Conservation (phyloP, 345 rosid genomes). For the Camelina sativa region DNA sequence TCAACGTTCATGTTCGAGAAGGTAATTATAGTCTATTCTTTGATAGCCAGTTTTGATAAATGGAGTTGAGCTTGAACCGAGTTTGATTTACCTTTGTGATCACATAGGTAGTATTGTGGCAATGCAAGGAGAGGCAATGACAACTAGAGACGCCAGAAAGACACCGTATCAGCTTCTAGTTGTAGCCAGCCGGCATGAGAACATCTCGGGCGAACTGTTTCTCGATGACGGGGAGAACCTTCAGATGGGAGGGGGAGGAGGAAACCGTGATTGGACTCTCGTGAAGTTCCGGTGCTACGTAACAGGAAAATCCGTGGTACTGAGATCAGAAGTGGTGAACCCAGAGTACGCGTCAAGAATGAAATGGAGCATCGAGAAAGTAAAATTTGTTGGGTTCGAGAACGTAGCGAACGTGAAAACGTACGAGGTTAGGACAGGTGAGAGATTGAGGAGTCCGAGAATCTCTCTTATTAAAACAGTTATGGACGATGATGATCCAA, state of each 20-base stretch:
- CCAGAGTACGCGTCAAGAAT: constrained; percentile 57
- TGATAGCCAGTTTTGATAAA: constrained; percentile 1
- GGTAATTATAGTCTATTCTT: constrained; percentile 41
- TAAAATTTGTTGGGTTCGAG: constrained; percentile 59
- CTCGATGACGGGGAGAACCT: constrained; percentile 66
- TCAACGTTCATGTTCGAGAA: constrained; percentile 64
- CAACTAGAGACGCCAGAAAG: constrained; percentile 56
- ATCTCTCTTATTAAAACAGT: constrained; percentile 33
- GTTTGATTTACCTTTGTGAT: constrained; percentile 15
- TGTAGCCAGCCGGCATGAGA: constrained; percentile 47
- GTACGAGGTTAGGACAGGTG: constrained; percentile 35
- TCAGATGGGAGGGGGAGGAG: constrained; percentile 61
- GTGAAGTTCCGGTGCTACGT: constrained; percentile 50
- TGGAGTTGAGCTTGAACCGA: neutral
- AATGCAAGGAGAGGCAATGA: constrained; percentile 74
- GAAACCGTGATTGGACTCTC: constrained; percentile 53
- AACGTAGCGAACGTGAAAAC: constrained; percentile 29
- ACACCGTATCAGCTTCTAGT: constrained; percentile 62
- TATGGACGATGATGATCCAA: constrained; percentile 16
- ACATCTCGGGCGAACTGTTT: constrained; percentile 60
- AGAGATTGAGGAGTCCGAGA: constrained; percentile 23
- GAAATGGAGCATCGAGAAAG: constrained; percentile 58
- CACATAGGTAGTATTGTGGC: constrained; percentile 54
- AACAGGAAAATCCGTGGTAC: constrained; percentile 28
- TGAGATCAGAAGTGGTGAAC: constrained; percentile 55